phyloP scores from a whole-genome alignment of 2,329 filamentous ascomycete genomes.

The Stachybotrys elegans region DNA sequence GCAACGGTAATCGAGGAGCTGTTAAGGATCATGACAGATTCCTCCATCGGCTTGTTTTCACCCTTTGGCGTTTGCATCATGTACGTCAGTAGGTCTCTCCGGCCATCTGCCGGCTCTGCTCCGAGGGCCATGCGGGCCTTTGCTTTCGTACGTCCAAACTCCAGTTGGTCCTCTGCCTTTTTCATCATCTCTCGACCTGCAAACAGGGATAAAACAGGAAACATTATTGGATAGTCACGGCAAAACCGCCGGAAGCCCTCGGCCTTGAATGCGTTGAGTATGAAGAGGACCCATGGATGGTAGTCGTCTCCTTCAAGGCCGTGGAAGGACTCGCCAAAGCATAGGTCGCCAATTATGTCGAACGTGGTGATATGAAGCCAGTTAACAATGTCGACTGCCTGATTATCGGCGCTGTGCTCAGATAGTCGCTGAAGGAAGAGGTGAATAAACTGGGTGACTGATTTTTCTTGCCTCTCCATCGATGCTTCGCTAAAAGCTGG shows the following conservation, averaged over 20 bases:
- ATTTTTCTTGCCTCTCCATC: constrained; percentile 23
- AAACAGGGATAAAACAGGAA: constrained; percentile 7
- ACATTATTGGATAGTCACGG: constrained; percentile 4
- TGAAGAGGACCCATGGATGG: constrained; percentile 19
- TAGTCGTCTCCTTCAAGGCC: constrained; percentile 22
- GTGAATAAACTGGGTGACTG: constrained; percentile 20
- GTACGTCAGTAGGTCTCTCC: constrained; percentile 18
- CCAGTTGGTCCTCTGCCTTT: constrained; percentile 16
- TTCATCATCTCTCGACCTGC: not conserved
- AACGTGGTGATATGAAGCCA: constrained; percentile 34
- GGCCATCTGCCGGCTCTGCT: constrained; percentile 13
- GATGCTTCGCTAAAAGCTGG: constrained; percentile 25
- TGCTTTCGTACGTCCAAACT: constrained; percentile 4
- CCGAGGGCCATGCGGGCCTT: constrained; percentile 12
- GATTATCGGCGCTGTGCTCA: constrained; percentile 7
- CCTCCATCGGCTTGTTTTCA: constrained; percentile 21
- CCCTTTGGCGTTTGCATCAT: constrained; percentile 25
- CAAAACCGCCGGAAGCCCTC: not conserved
- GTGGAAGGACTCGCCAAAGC: constrained; percentile 37
- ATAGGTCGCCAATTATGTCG: constrained; percentile 35
- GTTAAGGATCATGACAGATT: constrained; percentile 26
- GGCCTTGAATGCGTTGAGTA: constrained; percentile 12
- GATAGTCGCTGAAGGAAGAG: constrained; percentile 16
- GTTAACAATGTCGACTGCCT: constrained; percentile 19
- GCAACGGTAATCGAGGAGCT: constrained; percentile 19